phyloP scores from a whole-genome alignment of 2,329 filamentous ascomycete genomes.

The Fusarium sp. region DNA sequence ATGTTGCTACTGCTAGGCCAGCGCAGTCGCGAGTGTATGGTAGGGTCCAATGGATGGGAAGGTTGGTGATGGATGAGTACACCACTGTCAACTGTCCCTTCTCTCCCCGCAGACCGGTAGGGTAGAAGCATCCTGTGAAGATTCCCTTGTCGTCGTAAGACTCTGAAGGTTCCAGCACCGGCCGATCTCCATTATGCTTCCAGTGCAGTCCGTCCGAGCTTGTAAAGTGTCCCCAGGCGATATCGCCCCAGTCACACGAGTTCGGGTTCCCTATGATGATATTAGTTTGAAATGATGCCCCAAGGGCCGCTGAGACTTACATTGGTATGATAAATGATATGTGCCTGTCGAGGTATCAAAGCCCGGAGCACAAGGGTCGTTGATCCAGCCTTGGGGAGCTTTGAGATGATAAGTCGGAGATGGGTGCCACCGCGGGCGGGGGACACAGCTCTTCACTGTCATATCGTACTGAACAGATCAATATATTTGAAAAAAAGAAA shows the following conservation, averaged over 20 bases:
- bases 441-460: slow-evolving; percentile 14
- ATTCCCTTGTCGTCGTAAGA: slow-evolving; percentile 64
- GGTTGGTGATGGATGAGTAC: slow-evolving; percentile 49
- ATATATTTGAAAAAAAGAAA: not conserved
- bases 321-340: slow-evolving; percentile 44
- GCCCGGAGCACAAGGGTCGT: slow-evolving; percentile 41
- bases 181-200: slow-evolving; percentile 53
- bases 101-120: slow-evolving; percentile 60
- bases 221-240: slow-evolving; percentile 64
- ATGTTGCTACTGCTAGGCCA: slow-evolving; percentile 54
- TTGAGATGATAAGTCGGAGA: slow-evolving; percentile 39
- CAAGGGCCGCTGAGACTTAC: not conserved
- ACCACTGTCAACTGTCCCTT: slow-evolving; percentile 47
- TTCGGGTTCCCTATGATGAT: slow-evolving; percentile 50
- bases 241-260: slow-evolving; percentile 53
- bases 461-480: not conserved
- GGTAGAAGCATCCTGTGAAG: slow-evolving; percentile 63
- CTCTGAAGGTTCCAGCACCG: slow-evolving; percentile 50
- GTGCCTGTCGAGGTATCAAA: slow-evolving; percentile 36
- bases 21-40: slow-evolving; percentile 57
- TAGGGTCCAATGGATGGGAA: slow-evolving; percentile 53
- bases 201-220: slow-evolving; percentile 57
- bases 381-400: slow-evolving; percentile 40
- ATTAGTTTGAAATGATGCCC: not conserved
- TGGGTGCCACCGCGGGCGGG: slow-evolving; percentile 30